These are phyloP conservation scores for Russula sp. DNA, from an alignment of 768 basidiomycete genomes.

Conservation along the genomic window DNA sequence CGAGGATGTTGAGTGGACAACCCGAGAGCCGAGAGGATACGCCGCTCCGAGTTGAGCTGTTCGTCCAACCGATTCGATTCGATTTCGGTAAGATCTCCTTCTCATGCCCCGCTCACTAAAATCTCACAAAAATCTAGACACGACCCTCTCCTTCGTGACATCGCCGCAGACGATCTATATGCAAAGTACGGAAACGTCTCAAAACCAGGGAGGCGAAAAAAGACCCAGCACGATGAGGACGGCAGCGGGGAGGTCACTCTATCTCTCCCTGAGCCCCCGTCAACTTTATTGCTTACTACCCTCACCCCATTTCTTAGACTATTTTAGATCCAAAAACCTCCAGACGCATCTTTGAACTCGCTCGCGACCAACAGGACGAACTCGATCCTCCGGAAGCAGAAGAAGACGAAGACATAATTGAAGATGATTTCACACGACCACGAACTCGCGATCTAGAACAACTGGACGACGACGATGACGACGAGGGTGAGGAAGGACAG, in stretches of 20 bases:
- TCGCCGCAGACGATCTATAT: slow-evolving; percentile 72
- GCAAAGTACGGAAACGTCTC: slow-evolving; percentile 78
- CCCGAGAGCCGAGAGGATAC: neutral
- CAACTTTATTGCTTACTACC: neutral
- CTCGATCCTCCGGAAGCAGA: slow-evolving; percentile 43
- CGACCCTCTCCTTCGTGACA: slow-evolving; percentile 83
- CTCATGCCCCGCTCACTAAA: slow-evolving; percentile 67
- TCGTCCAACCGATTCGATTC: neutral
- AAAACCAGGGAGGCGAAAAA: slow-evolving; percentile 70
- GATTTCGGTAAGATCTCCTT: neutral
- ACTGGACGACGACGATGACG: slow-evolving; percentile 55
- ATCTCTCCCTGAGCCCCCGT: neutral
- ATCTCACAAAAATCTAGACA: slow-evolving; percentile 61
- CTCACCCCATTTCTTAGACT: slow-evolving; percentile 42
- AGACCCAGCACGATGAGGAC: slow-evolving; percentile 56
- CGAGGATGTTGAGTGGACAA: neutral
- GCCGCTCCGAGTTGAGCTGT: neutral
- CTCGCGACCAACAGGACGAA: slow-evolving; percentile 90
- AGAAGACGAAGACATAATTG: slow-evolving; percentile 38
- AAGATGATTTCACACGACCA: slow-evolving; percentile 33
- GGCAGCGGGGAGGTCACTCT: slow-evolving; percentile 37
- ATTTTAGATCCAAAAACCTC: slow-evolving; percentile 81
- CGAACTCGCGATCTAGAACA: slow-evolving; percentile 34
- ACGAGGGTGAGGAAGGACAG: slow-evolving; percentile 55
- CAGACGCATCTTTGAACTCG: slow-evolving; percentile 85